Evolutionary conservation across 768 basidiomycete species (phyloP).

Genomic region (Mycena vitilis): DNA sequence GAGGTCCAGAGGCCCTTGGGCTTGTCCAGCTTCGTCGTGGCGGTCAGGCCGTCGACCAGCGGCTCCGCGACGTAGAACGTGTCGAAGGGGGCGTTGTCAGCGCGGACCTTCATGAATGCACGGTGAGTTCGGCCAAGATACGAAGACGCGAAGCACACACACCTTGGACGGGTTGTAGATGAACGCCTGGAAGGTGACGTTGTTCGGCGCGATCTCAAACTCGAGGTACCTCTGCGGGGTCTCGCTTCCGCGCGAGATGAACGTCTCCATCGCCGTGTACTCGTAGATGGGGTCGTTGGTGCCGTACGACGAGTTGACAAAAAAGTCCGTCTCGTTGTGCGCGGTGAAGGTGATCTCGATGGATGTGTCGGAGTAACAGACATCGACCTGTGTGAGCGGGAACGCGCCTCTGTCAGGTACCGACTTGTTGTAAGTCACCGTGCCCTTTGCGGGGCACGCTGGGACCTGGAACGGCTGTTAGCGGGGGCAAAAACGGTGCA

Average conservation of each 20-base stretch:
- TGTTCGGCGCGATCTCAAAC: slow-evolving; percentile 33
- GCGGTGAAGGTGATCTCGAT: slow-evolving; percentile 35
- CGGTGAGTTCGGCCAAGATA: not conserved
- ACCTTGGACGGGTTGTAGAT: slow-evolving; percentile 36
- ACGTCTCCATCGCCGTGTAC: slow-evolving; percentile 35
- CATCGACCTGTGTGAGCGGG: slow-evolving; percentile 29
- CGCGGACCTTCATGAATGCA: slow-evolving; percentile 22
- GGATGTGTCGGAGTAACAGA: slow-evolving; percentile 24
- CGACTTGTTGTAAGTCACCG: slow-evolving; percentile 26
- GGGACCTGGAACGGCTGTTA: slow-evolving; percentile 21
- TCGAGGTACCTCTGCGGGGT: slow-evolving; percentile 29
- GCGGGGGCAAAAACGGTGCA: not conserved
- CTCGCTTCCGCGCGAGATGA: slow-evolving; percentile 22
- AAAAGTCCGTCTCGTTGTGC: slow-evolving; percentile 31
- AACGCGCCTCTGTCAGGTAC: slow-evolving; percentile 29
- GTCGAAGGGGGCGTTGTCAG: slow-evolving; percentile 26
- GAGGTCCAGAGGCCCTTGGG: slow-evolving; percentile 31
- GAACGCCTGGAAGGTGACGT: slow-evolving; percentile 35
- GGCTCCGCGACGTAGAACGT: slow-evolving; percentile 29
- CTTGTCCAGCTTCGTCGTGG: slow-evolving; percentile 27
- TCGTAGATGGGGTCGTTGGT: slow-evolving; percentile 30
- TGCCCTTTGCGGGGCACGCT: slow-evolving; percentile 28
- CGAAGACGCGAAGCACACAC: not conserved
- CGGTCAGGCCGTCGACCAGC: slow-evolving; percentile 30
- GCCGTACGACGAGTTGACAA: slow-evolving; percentile 25